Percentiles rank a stretch among this genome's conserved stretches.
These are phyloP conservation scores for Talaromyces thailandensis DNA, from an alignment of 495 filamentous ascomycete genomes.

Conservation along the genomic window DNA sequence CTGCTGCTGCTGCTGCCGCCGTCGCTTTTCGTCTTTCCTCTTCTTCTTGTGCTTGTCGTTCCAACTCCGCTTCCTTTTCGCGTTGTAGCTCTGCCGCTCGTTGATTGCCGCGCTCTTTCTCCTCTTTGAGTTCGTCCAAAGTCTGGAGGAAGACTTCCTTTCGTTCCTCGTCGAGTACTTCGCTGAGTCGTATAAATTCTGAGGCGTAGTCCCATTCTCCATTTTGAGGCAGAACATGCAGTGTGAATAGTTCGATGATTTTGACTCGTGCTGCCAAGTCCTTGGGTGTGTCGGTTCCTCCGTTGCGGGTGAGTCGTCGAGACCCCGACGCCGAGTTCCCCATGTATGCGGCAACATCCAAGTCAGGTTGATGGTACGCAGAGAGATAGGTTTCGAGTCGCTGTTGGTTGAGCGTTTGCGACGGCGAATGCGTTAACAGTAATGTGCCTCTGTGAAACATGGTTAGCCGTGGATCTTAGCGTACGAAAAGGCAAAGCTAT, in stretches of 20 bases:
- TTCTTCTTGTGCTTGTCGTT: conserved; percentile 41
- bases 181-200: conserved; percentile 76
- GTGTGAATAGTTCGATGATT: conserved; percentile 85
- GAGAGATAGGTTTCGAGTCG: conserved; percentile 87
- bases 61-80: conserved; percentile 54
- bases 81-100: conserved; percentile 50
- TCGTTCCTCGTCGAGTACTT: conserved; percentile 84
- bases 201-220: conserved; percentile 91
- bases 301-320: conserved; percentile 26
- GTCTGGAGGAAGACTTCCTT: conserved; percentile 77
- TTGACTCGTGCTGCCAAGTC: conserved; percentile 70
- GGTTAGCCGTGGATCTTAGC: not conserved
- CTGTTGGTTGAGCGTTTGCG: conserved; percentile 74
- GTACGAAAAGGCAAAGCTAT: not conserved
- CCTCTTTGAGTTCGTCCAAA: conserved; percentile 47
- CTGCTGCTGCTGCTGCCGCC: conserved; percentile 35
- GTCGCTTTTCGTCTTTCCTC: conserved; percentile 49
- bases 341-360: conserved; percentile 56
- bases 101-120: conserved; percentile 66
- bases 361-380: conserved; percentile 56
- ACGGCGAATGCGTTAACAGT: conserved; percentile 74
- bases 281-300: conserved; percentile 66
- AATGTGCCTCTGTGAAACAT: conserved; percentile 59
- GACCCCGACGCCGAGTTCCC: conserved; percentile 19
- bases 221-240: conserved; percentile 86